phyloP scores from a whole-genome alignment of 2,329 filamentous ascomycete genomes.

The Biscogniauxia mediterranea region DNA sequence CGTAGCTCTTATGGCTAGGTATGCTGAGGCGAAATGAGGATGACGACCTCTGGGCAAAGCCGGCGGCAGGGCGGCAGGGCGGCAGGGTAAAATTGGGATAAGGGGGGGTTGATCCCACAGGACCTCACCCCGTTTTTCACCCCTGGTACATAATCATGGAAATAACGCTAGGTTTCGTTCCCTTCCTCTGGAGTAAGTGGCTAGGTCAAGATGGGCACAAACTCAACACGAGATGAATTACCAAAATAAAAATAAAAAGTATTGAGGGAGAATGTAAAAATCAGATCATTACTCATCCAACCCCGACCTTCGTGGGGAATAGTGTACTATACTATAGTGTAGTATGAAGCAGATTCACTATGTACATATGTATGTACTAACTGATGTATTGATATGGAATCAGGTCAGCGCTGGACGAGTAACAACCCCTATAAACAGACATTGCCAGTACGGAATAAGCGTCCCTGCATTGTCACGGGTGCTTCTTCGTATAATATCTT shows the following conservation, averaged over 20 bases:
- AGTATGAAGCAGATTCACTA: too few relatives aligned
- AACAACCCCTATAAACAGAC: too few relatives aligned
- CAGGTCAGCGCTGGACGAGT: too few relatives aligned
- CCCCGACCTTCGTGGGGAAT: too few relatives aligned
- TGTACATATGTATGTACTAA: too few relatives aligned
- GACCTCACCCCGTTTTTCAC: not conserved
- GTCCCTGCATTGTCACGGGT: not conserved
- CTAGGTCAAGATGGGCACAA: too few relatives aligned
- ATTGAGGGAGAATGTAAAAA: too few relatives aligned
- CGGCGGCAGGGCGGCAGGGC: not conserved
- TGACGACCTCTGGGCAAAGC: conserved; percentile 14
- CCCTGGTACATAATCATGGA: not conserved
- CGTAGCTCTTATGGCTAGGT: conserved; percentile 1
- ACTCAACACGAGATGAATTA: not conserved
- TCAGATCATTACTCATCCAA: too few relatives aligned
- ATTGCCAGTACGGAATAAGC: too few relatives aligned
- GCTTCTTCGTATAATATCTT: not conserved
- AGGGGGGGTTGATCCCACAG: conserved; percentile 1
- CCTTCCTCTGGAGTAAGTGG: not conserved
- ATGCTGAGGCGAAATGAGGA: conserved; percentile 22
- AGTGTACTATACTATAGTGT: too few relatives aligned
- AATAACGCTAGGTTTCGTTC: not conserved
- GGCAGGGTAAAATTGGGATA: conserved; percentile 1
- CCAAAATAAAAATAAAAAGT: not conserved
- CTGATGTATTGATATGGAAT: too few relatives aligned